Evolutionary conservation across 345 rosid genomes (phyloP).

Genomic region (Brassica incana): DNA sequence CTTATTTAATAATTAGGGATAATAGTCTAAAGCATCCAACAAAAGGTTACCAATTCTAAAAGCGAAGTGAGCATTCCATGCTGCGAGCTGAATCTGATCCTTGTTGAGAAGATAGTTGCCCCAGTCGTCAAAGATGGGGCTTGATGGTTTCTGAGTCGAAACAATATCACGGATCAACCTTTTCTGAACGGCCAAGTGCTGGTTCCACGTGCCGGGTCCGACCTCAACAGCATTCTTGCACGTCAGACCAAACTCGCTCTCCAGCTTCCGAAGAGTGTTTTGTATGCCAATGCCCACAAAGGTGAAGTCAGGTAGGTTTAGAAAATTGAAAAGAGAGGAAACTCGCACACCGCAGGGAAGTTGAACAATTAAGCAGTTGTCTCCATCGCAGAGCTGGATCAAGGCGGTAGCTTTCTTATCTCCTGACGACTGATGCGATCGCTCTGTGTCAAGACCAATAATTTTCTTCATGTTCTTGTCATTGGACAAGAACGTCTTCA

Average conservation of each 20-base stretch:
- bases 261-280: neutral
- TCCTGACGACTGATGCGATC: neutral
- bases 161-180: neutral
- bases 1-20: no score
- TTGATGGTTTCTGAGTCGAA: neutral
- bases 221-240: neutral
- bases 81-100: neutral
- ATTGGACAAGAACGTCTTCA: neutral
- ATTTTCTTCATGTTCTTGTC: neutral
- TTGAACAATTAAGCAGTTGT: neutral
- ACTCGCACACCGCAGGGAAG: neutral
- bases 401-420: neutral
- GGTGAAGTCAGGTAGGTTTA: neutral
- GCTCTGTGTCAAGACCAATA: neutral
- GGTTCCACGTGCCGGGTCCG: neutral
- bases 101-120: neutral
- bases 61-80: neutral
- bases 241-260: neutral
- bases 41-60: neutral
- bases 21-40: neutral
- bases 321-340: neutral
- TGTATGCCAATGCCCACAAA: neutral
- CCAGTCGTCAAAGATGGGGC: neutral
- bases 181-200: neutral
- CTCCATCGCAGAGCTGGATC: neutral